Base-by-base conservation (phyloP, 176 grass and related monocot genomes). In the Avena eriantha region DNA sequence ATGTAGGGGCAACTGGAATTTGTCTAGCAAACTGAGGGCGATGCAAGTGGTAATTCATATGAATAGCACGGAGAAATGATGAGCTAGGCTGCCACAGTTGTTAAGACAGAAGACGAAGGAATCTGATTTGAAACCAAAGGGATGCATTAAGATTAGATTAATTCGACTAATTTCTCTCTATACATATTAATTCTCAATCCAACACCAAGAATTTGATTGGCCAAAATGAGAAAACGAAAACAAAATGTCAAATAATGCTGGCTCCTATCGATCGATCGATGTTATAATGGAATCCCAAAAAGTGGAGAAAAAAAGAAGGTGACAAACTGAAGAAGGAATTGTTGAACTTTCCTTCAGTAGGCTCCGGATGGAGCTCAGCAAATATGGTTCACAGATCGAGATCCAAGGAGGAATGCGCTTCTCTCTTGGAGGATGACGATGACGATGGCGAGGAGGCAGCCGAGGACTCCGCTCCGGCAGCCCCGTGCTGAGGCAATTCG, bases 391-490 rank as follows among this genome's bases (percentile, higher is more conserved):
- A 99, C 87, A 96, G 92, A 94, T 99, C 97, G 82, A 93, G 97
- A 94, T 99, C 92, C 89, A 99, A 87, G 14, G 97, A 93, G 35
- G 94, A 93, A 73, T 93, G 94, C 14, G 79, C 90, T 84, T 93
- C 97, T 83, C 88, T 87, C 71, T 85, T 91, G 29, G 97, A 87
- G 13, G 94, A 93, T 16, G 92, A 93, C 15, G 97, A 94, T 1
- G 94, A 79, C 1, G 90, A 97, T 3, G 88, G 90, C 21, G 88
- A 90, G 7, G 84, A 85, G 23, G 85, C 88, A 3, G 86, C 85
- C 7, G 92, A 85, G 8, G 83, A 88, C 24, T 85, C 93, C 5
- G 53, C 55, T 10, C 61, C 89, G 12, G 80, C 43, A 41, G 54
- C 17, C 3, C 54, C 77, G n/a, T 79, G 85, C 0, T 80, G 91